Conservation (phyloP, 164 flowering plant species). For the Piper longum region DNA sequence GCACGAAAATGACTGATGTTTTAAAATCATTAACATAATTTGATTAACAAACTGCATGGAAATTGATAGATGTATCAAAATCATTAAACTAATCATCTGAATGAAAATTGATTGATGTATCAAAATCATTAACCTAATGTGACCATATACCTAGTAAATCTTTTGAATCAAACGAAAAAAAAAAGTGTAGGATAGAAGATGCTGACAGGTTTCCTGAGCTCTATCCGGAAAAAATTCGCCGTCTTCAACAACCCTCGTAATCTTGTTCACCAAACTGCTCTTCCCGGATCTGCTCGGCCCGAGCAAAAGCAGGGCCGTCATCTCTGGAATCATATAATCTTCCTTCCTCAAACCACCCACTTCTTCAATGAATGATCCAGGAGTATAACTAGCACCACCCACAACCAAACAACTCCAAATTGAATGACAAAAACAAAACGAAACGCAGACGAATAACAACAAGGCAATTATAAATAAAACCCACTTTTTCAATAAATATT, state of each 20-base stretch:
- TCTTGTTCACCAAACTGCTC: conserved; percentile 68
- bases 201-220: conserved; percentile 71
- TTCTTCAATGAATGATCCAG: conserved; percentile 57
- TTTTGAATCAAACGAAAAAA: neutral
- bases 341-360: conserved; percentile 20
- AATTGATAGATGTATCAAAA: neutral
- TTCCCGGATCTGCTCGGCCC: conserved; percentile 83
- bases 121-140: neutral
- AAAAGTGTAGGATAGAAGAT: neutral
- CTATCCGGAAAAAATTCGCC: conserved; percentile 41
- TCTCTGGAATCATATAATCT: conserved; percentile 44
- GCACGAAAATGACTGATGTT: conserved; percentile 2
- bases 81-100: neutral
- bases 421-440: neutral
- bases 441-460: no score
- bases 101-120: neutral
- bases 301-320: conserved; percentile 44
- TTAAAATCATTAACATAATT: neutral
- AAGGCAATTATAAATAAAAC: neutral
- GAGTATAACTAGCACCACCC: conserved; percentile 36
- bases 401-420: neutral
- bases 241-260: conserved; percentile 50
- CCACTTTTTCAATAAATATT: neutral
- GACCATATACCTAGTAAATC: neutral
- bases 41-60: neutral